phyloP scores from a whole-genome alignment of 2,329 filamentous ascomycete species.

The Ceratocystis lukuohia region DNA sequence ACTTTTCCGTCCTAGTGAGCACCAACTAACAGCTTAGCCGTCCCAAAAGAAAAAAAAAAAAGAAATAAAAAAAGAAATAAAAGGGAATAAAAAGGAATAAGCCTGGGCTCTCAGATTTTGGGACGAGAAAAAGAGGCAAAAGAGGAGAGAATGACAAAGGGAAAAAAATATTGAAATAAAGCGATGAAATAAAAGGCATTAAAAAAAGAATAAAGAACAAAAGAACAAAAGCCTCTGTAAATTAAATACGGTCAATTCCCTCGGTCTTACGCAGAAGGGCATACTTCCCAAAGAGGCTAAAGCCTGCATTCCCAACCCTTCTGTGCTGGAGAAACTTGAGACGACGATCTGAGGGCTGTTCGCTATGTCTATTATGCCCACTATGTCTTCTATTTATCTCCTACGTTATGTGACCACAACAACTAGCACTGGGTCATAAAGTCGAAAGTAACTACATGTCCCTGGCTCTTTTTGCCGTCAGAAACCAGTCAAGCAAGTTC shows the following conservation, averaged over 20 bases:
- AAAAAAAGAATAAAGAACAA: background rate
- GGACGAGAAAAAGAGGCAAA: background rate
- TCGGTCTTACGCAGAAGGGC: background rate
- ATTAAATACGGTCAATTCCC: background rate
- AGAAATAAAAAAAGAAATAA: too few relatives aligned
- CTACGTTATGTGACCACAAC: too few relatives aligned
- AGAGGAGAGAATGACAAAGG: background rate
- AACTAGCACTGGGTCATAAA: too few relatives aligned
- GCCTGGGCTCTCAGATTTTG: background rate
- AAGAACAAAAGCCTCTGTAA: background rate
- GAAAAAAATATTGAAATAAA: background rate
- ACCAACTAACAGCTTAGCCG: background rate
- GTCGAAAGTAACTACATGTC: too few relatives aligned
- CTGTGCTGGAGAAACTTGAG: background rate
- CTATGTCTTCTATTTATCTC: background rate
- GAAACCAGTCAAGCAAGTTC: too few relatives aligned
- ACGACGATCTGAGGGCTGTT: constrained; percentile 1
- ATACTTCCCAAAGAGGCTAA: background rate
- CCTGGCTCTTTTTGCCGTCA: too few relatives aligned
- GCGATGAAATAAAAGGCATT: background rate
- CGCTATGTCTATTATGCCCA: background rate
- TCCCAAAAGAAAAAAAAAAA: background rate
- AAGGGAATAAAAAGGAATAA: background rate
- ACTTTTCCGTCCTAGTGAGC: background rate
- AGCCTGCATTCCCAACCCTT: background rate